A percentile compares a stretch with the other conserved stretches of the same genome.
These are phyloP conservation scores for Ettlia oleoabundans DNA, from an alignment of 139 green algal species.

Conservation along the genomic window DNA sequence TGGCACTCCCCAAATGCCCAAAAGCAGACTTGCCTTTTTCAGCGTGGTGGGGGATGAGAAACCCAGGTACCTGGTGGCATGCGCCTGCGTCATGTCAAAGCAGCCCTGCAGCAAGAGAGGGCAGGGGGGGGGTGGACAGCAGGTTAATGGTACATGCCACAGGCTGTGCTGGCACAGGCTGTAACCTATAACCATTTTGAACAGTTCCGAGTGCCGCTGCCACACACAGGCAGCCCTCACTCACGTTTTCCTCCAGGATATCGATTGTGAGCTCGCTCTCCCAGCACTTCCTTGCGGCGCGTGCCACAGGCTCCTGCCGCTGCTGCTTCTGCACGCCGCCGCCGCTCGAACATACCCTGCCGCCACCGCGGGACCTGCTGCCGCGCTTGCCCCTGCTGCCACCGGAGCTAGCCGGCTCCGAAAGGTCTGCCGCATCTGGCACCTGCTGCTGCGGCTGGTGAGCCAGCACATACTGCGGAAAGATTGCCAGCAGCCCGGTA, in stretches of 20 bases:
- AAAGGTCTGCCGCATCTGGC: too few species aligned
- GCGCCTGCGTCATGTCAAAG: slow-evolving; percentile 22
- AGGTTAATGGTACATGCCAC: too few species aligned
- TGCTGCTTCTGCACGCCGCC: slow-evolving; percentile 4
- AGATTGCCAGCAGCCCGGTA: too few species aligned
- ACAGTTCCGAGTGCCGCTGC: too few species aligned
- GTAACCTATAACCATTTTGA: too few species aligned
- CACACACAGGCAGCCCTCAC: not conserved
- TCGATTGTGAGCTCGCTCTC: not conserved
- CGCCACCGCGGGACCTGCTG: not conserved
- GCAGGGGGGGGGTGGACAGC: too few species aligned
- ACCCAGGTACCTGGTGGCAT: not conserved
- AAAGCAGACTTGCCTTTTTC: slow-evolving; percentile 9
- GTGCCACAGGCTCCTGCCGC: not conserved
- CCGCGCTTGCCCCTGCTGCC: not conserved
- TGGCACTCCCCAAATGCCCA: too few species aligned
- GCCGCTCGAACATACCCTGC: not conserved
- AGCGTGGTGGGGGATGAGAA: slow-evolving; percentile 10
- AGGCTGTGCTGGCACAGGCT: too few species aligned
- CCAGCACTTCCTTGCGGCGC: not conserved
- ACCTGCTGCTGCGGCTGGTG: not conserved
- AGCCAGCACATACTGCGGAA: not conserved
- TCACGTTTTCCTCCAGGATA: slow-evolving; percentile 4
- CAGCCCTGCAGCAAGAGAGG: not conserved
- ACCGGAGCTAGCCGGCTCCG: too few species aligned